Percentiles rank a stretch among this genome's conserved stretches.
Conservation (phyloP, 345 rosid genomes). For the Noccaea bulbosa region DNA sequence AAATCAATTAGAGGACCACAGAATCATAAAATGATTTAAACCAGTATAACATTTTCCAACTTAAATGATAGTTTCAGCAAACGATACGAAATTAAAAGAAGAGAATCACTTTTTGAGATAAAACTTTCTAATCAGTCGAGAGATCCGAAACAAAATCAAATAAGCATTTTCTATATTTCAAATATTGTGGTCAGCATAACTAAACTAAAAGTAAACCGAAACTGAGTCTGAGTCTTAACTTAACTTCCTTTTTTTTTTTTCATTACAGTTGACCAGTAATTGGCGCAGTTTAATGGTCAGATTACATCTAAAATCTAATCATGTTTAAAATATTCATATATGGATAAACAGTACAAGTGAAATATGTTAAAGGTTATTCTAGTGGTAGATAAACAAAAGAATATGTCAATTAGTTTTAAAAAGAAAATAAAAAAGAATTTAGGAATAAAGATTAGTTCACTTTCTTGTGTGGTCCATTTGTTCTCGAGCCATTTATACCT, state of each 20-base stretch:
- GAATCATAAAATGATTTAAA: constrained; percentile 36
- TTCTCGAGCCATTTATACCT: constrained; percentile 31
- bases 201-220: neutral
- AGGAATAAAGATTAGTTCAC: constrained; percentile 34
- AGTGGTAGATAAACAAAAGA: constrained; percentile 32
- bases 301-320: neutral
- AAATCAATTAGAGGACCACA: constrained; percentile 42
- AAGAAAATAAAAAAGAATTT: neutral
- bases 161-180: neutral
- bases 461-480: constrained; percentile 37
- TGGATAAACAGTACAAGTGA: neutral
- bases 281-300: neutral
- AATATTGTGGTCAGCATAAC: neutral
- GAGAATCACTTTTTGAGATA: neutral
- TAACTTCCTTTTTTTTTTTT: too few species aligned
- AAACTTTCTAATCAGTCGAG: neutral
- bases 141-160: neutral
- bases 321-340: neutral
- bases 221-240: neutral
- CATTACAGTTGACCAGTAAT: neutral
- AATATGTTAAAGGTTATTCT: neutral
- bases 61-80: constrained; percentile 19
- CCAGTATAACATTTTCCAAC: neutral
- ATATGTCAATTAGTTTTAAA: neutral
- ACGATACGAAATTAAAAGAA: neutral